Evolutionary conservation across 345 rosid genomes (phyloP).

Genomic region (Melastoma malabathricum): DNA sequence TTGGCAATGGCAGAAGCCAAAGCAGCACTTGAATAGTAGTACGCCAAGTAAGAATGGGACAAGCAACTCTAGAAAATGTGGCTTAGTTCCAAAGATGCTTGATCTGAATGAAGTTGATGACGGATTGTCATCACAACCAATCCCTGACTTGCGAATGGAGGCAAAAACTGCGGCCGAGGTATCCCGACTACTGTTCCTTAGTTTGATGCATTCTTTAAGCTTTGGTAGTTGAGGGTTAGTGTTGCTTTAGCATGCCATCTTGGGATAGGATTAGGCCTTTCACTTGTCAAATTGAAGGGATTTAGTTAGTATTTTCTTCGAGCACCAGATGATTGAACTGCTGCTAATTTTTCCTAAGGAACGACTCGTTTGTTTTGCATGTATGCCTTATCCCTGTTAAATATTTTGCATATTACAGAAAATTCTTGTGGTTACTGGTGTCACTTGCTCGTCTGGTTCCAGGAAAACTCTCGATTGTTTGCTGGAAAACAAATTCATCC

Average conservation of each 20-base stretch:
- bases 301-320: no score
- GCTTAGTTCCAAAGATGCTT: conserved; percentile 6
- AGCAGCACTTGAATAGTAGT: conserved; percentile 23
- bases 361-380: no score
- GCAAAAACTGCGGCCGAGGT: conserved; percentile 79
- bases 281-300: no score
- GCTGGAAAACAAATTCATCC: conserved; percentile 78
- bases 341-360: no score
- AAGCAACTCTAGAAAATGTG: conserved; percentile 19
- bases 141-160: conserved; percentile 54
- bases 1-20: conserved; percentile 17
- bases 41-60: conserved; percentile 46
- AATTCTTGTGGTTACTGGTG: neutral
- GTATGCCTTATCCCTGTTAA: neutral
- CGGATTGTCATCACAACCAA: conserved; percentile 11
- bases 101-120: conserved; percentile 12
- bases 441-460: conserved; percentile 9
- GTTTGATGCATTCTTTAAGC: neutral
- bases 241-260: no score
- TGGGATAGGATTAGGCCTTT: no score
- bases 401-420: neutral
- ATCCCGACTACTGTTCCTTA: conserved; percentile 9
- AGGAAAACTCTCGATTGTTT: conserved; percentile 64
- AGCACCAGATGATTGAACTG: no score
- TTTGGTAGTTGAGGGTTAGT: neutral